Percentiles rank a stretch among this genome's conserved stretches.
Conservation (phyloP, 2,329 filamentous ascomycete genomes). For the Botrytis squamosa region DNA sequence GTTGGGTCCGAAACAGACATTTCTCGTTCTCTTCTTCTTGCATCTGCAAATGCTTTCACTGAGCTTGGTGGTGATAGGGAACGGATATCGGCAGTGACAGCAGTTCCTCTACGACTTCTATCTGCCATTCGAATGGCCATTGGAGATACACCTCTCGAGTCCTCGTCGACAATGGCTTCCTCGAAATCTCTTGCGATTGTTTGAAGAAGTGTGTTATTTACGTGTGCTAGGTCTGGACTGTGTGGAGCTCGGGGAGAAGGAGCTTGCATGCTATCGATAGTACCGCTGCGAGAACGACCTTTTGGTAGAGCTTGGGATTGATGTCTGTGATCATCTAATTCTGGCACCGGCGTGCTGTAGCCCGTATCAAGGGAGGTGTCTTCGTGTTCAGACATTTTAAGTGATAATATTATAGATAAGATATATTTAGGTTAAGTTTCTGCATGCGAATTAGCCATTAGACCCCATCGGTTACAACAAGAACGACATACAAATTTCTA, state of each 20-base stretch:
- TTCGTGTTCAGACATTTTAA: constrained; percentile 67
- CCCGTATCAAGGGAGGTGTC: constrained; percentile 59
- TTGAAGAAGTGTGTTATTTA: constrained; percentile 42
- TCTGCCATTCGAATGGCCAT: constrained; percentile 35
- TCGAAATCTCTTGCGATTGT: constrained; percentile 78
- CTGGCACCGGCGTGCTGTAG: constrained; percentile 72
- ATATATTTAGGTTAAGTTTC: constrained; percentile 28
- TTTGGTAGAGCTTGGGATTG: constrained; percentile 61
- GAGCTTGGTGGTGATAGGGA: constrained; percentile 91
- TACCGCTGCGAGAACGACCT: constrained; percentile 63
- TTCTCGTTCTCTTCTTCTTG: constrained; percentile 76
- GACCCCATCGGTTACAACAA: not conserved
- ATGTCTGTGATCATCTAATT: constrained; percentile 84
- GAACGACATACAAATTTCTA: constrained; percentile 13
- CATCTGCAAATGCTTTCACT: constrained; percentile 93
- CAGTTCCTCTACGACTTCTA: constrained; percentile 50
- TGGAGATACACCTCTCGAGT: constrained; percentile 49
- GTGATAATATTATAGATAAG: constrained; percentile 36
- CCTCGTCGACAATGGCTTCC: constrained; percentile 78
- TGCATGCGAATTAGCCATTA: constrained; percentile 24
- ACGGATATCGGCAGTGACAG: constrained; percentile 59
- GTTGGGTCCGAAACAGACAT: constrained; percentile 66
- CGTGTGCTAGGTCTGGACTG: constrained; percentile 43
- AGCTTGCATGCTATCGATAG: constrained; percentile 68
- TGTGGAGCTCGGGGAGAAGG: constrained; percentile 39